Evolutionary conservation across 2,329 filamentous ascomycete genomes (phyloP).

Genomic region (Paecilomyces variotii): DNA sequence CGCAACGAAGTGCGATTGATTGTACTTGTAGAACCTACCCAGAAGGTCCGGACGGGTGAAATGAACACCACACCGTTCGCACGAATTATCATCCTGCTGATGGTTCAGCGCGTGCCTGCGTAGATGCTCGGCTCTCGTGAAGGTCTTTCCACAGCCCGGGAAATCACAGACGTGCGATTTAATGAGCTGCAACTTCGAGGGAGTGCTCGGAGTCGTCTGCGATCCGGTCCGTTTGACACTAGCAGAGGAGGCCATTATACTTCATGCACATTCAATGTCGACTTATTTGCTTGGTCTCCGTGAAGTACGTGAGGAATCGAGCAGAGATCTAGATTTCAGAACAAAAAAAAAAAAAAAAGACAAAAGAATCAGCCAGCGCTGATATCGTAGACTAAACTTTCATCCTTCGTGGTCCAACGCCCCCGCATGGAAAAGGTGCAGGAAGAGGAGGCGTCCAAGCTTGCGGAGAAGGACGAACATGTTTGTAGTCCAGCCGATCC

Average conservation of each 20-base stretch:
- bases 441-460: not conserved
- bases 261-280: not conserved
- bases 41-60: slow-evolving; percentile 55
- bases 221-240: not conserved
- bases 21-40: slow-evolving; percentile 30
- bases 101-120: slow-evolving; percentile 53
- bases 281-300: not conserved
- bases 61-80: slow-evolving; percentile 51
- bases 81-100: slow-evolving; percentile 46
- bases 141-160: slow-evolving; percentile 44
- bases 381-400: not conserved
- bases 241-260: not conserved
- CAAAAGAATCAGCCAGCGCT: not conserved
- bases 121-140: slow-evolving; percentile 52
- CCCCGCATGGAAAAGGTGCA: not conserved
- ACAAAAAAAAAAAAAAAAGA: no score
- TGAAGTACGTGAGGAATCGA: not conserved
- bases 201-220: not conserved
- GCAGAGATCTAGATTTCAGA: not conserved
- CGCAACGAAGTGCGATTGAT: slow-evolving; percentile 7
- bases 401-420: not conserved
- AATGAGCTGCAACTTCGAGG: not conserved
- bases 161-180: slow-evolving; percentile 31
- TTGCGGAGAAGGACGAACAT: not conserved
- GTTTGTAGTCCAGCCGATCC: not conserved